Conservation (phyloP, 2,329 filamentous ascomycete species). For the Dichotomopilus funicola region DNA sequence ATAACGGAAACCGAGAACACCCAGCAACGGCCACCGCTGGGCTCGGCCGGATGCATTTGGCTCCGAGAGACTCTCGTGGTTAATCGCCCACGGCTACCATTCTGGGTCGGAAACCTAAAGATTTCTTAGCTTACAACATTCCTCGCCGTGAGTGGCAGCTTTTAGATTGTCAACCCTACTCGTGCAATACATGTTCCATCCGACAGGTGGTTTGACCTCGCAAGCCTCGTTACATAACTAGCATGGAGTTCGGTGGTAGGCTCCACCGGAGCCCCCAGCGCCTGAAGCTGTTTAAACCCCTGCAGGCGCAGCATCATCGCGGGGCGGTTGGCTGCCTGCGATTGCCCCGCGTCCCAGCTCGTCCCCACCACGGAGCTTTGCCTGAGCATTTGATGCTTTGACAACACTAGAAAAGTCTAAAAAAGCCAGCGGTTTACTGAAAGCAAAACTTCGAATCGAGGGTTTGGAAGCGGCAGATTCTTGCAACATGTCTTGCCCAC, state of each 20-base stretch:
- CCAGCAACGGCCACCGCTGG: no score
- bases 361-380: conserved; percentile 1
- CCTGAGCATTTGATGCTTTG: neutral
- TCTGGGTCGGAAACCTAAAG: no score
- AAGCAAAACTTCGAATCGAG: neutral
- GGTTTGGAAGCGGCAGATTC: no score
- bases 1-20: conserved; percentile 22
- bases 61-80: no score
- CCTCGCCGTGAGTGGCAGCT: no score
- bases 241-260: no score
- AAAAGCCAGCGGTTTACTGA: neutral
- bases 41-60: no score
- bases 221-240: no score
- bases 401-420: neutral
- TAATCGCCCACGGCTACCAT: no score
- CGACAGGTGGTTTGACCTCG: neutral
- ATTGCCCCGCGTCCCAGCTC: conserved; percentile 20
- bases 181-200: neutral
- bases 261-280: no score
- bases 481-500: conserved; percentile 19
- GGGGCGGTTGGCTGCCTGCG: conserved; percentile 15
- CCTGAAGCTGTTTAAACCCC: neutral
- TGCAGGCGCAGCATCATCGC: conserved; percentile 17
- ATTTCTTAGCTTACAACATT: no score
- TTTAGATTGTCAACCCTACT: no score